Evolutionary conservation across 208 protist species (phyloP).

Genomic region (Trypanosoma rangeli): DNA sequence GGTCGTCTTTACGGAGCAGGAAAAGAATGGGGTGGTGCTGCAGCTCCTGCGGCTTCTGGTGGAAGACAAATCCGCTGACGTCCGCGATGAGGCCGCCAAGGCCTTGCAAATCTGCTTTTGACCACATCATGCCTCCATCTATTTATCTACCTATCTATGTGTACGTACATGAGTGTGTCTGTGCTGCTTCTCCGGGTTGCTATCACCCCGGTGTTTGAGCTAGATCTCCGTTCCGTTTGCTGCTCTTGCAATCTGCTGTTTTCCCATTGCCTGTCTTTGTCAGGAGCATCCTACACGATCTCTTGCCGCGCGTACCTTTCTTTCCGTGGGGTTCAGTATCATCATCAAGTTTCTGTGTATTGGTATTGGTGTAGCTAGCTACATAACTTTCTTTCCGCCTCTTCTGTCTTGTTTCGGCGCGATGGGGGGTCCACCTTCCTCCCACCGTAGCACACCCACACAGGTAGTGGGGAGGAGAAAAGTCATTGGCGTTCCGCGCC

Average conservation of each 20-base stretch:
- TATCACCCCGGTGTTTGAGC: neutral
- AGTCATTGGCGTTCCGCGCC: no score
- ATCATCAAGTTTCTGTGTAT: no score
- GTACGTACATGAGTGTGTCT: neutral
- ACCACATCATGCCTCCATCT: neutral
- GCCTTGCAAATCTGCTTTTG: slow-evolving; percentile 78
- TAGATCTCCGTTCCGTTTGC: neutral
- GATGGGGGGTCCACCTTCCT: no score
- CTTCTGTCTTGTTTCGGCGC: neutral
- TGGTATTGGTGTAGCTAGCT: neutral
- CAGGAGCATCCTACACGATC: no score
- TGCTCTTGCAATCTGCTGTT: no score
- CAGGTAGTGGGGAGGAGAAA: neutral
- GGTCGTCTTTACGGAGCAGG: slow-evolving; percentile 52
- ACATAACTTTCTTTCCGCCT: neutral
- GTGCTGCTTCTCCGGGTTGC: slow-evolving; percentile 6
- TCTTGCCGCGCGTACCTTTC: no score
- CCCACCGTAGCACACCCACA: neutral
- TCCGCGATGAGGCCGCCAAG: slow-evolving; percentile 76
- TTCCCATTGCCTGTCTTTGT: no score
- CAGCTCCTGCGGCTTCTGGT: slow-evolving; percentile 65
- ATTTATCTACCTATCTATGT: slow-evolving; percentile 17
- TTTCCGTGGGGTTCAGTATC: no score
- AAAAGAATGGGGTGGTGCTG: slow-evolving; percentile 73
- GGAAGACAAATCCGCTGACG: slow-evolving; percentile 66